Evolutionary conservation across 805 yeast species (phyloP).

Genomic region (Cephaloascus fragrans): DNA sequence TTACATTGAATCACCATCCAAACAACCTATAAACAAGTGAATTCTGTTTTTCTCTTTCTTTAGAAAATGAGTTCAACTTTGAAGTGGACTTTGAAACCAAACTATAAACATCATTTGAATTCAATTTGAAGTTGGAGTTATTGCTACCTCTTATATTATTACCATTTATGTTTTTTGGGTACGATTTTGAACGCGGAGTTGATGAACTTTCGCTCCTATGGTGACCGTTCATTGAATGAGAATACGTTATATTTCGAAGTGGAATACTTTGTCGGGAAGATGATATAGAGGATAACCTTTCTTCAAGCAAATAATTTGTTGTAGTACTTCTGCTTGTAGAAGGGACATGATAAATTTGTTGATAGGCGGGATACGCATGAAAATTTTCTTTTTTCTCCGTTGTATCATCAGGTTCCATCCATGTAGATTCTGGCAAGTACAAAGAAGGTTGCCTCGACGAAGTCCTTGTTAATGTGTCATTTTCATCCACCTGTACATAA

Average conservation of each 20-base stretch:
- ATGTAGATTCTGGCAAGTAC: conserved; percentile 32
- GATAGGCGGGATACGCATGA: no score
- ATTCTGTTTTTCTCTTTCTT: conserved; percentile 4
- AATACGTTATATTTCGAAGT: no score
- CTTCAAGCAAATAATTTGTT: no score
- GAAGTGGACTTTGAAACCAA: conserved; percentile 3
- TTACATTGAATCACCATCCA: conserved; percentile 24
- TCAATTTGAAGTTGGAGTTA: background rate
- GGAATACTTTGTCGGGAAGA: no score
- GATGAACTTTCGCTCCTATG: no score
- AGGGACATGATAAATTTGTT: no score
- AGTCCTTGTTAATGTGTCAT: background rate
- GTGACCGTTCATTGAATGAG: no score
- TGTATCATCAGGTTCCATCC: conserved; percentile 40
- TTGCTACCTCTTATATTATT: no score
- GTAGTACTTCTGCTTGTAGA: no score
- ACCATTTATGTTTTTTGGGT: no score
- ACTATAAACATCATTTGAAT: conserved; percentile 6
- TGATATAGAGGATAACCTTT: no score
- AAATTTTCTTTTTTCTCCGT: background rate
- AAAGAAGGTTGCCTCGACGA: conserved; percentile 8
- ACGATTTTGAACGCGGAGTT: no score
- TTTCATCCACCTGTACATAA: background rate
- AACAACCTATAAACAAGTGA: conserved; percentile 21
- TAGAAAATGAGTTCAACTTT: conserved; percentile 6